A percentile compares a stretch with the other conserved stretches of the same genome.
These are phyloP conservation scores for Entamoeba histolytica DNA, from an alignment of 208 protist species.

Conservation along the genomic window DNA sequence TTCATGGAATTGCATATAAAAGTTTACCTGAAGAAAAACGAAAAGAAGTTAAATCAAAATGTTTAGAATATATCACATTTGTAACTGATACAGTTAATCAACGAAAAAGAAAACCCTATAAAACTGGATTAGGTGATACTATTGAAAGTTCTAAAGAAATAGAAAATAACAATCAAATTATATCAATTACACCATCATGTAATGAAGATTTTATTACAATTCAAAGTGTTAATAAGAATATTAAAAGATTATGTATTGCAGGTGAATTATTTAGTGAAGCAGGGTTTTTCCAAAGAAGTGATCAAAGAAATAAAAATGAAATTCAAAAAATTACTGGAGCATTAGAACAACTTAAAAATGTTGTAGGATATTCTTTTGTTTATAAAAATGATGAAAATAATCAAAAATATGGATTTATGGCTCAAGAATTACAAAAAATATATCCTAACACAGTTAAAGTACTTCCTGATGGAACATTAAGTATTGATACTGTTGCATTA, in stretches of 20 bases:
- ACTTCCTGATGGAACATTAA: not conserved
- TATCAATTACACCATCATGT: not conserved
- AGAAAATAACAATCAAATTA: not conserved
- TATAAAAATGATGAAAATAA: not conserved
- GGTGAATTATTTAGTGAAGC: not conserved
- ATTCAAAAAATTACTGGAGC: not conserved
- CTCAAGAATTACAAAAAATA: not conserved
- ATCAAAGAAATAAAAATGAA: not conserved
- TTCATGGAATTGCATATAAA: not conserved
- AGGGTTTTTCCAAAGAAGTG: not conserved
- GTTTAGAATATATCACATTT: not conserved
- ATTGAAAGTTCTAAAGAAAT: not conserved
- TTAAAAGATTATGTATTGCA: not conserved
- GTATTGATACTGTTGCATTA: not conserved
- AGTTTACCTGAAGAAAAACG: not conserved
- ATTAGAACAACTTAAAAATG: not conserved
- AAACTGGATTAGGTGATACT: not conserved
- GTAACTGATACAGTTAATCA: not conserved
- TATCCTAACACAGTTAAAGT: not conserved
- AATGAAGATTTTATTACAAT: not conserved
- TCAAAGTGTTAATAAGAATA: not conserved
- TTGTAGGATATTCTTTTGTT: not conserved
- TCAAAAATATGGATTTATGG: not conserved
- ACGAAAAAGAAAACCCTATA: not conserved
- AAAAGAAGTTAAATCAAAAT: not conserved